phyloP scores from a whole-genome alignment of 2,329 filamentous ascomycete species.

The Aspergillus caelatus region DNA sequence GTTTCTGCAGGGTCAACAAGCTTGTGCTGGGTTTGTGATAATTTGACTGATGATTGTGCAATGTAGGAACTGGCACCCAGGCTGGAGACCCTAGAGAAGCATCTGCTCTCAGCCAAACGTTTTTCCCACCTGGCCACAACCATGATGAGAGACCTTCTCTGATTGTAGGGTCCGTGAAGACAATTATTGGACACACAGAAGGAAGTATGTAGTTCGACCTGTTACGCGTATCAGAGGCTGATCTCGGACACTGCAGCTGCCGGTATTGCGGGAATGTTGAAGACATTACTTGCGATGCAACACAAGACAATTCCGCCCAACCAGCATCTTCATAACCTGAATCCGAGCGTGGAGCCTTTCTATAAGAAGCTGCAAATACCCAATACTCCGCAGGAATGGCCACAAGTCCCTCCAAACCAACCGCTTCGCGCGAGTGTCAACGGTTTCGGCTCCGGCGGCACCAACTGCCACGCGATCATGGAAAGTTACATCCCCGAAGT shows the following conservation, averaged over 20 bases:
- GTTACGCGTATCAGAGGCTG: neutral
- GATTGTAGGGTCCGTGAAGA: conserved; percentile 35
- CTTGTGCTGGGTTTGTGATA: conserved; percentile 29
- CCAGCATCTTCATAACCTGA: conserved; percentile 31
- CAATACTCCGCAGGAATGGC: conserved; percentile 26
- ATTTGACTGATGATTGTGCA: conserved; percentile 1
- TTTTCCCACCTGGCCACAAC: conserved; percentile 18
- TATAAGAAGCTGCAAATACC: conserved; percentile 29
- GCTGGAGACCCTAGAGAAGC: conserved; percentile 35
- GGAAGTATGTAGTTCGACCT: conserved; percentile 15
- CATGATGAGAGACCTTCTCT: conserved; percentile 14
- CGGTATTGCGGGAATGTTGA: conserved; percentile 36
- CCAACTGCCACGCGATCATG: conserved; percentile 43
- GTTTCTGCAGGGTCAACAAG: neutral
- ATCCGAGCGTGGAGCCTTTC: conserved; percentile 26
- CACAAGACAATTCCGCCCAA: conserved; percentile 37
- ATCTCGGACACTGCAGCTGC: conserved; percentile 15
- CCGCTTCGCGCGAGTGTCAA: conserved; percentile 47
- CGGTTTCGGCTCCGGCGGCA: conserved; percentile 47
- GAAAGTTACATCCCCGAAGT: conserved; percentile 28
- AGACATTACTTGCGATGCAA: conserved; percentile 45
- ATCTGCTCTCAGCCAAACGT: conserved; percentile 25
- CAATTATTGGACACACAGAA: conserved; percentile 38
- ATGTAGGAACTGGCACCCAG: conserved; percentile 18
- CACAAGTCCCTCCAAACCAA: conserved; percentile 22